Percentiles rank a stretch among this genome's conserved stretches.
These are phyloP conservation scores for Chlamydomonas schloesseri DNA, from an alignment of 139 green algal species.

Conservation along the genomic window DNA sequence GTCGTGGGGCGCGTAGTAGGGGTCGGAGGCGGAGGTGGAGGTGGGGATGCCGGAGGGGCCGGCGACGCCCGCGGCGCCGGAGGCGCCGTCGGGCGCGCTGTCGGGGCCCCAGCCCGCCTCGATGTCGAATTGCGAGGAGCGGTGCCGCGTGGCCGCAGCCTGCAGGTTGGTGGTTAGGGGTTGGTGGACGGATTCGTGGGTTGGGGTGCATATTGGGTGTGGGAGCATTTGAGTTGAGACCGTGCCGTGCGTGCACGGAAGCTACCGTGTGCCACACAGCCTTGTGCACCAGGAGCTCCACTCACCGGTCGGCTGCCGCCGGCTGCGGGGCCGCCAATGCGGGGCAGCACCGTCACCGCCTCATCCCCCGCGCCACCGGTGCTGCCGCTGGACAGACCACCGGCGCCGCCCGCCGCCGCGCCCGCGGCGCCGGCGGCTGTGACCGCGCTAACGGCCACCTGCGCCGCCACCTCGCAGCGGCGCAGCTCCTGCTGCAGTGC, in stretches of 20 bases:
- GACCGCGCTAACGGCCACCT: not conserved
- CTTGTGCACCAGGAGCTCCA: too few species aligned
- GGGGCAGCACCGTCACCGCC: constrained; percentile 5
- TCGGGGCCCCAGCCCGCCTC: constrained; percentile 18
- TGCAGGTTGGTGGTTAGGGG: too few species aligned
- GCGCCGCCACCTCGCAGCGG: not conserved
- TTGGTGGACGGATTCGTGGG: too few species aligned
- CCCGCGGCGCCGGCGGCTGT: not conserved
- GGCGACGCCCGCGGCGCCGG: not conserved
- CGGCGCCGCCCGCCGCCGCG: not conserved
- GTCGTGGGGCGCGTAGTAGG: not conserved
- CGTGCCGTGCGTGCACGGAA: too few species aligned
- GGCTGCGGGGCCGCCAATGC: constrained; percentile 9
- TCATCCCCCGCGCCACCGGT: not conserved
- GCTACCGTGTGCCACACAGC: too few species aligned
- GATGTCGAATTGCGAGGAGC: constrained; percentile 13
- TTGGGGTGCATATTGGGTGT: too few species aligned
- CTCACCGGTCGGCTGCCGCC: constrained; percentile 28
- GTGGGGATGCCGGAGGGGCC: constrained; percentile 1
- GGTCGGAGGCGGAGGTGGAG: not conserved
- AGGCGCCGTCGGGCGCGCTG: not conserved
- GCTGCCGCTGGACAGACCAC: not conserved
- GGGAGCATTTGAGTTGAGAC: too few species aligned
- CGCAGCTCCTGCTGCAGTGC: constrained; percentile 34
- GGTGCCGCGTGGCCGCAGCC: not conserved